These are phyloP conservation scores for Fraxinus latifolia DNA, from an alignment of 305 asterid genomes.

Conservation along the genomic window DNA sequence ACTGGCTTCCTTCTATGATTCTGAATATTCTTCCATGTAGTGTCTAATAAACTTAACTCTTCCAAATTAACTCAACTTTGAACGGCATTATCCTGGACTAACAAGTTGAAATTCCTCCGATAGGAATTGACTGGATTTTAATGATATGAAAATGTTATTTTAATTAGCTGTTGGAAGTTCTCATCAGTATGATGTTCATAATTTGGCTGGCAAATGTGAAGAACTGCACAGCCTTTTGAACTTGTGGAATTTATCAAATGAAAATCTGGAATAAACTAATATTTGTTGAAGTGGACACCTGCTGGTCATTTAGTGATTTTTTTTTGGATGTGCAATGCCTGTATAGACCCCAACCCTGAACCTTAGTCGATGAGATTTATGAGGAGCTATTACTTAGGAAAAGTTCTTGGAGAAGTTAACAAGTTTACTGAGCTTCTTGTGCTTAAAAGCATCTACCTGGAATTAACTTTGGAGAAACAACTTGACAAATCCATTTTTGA, in stretches of 20 bases:
- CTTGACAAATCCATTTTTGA: neutral
- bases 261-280: neutral
- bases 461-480: neutral
- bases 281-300: neutral
- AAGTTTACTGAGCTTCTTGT: neutral
- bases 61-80: neutral
- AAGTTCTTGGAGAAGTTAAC: neutral
- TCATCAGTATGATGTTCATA: neutral
- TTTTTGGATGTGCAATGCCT: neutral
- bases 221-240: neutral
- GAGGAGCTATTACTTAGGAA: neutral
- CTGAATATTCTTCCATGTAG: constrained; percentile 5
- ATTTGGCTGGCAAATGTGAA: neutral
- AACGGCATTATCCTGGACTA: neutral
- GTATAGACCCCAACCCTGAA: neutral
- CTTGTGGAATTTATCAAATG: constrained; percentile 4
- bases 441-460: neutral
- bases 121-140: neutral
- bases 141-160: neutral
- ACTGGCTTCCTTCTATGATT: constrained; percentile 17
- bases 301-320: neutral
- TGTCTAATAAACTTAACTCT: neutral
- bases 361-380: neutral
- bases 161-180: constrained; percentile 4
- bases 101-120: neutral